Evolutionary conservation across 352 stramenopile genomes (phyloP).

Genomic region (Phytophthora citricola): DNA sequence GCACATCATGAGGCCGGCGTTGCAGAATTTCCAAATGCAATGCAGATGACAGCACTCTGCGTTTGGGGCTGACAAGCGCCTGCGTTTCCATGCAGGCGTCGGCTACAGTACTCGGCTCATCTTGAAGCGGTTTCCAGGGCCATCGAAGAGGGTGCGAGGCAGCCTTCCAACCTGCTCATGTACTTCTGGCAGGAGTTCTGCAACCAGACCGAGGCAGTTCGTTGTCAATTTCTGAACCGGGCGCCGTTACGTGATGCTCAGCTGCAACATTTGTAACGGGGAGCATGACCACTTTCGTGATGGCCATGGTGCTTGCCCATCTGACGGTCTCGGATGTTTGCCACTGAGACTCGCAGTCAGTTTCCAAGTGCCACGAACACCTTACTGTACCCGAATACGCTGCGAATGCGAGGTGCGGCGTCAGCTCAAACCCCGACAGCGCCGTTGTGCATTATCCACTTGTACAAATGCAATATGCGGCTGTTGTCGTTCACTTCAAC

Average conservation of each 20-base stretch:
- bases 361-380: neutral
- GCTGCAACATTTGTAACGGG: conserved; percentile 31
- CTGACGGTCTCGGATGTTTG: neutral
- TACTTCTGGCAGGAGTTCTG: too few relatives aligned
- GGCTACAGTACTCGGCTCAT: conserved; percentile 18
- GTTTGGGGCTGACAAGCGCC: neutral
- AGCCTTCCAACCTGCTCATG: too few relatives aligned
- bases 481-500: conserved; percentile 7
- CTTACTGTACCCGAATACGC: neutral
- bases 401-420: too few relatives aligned
- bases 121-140: neutral
- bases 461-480: neutral
- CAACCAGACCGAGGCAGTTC: neutral
- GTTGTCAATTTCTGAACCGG: conserved; percentile 15
- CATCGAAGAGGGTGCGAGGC: too few relatives aligned
- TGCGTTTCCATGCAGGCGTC: conserved; percentile 16
- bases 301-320: neutral
- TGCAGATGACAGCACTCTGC: conserved; percentile 4
- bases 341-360: too few relatives aligned
- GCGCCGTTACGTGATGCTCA: conserved; percentile 7
- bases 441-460: neutral
- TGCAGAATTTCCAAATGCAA: neutral
- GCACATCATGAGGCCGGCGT: neutral
- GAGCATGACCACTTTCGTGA: conserved; percentile 3
- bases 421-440: too few relatives aligned